Conservation (phyloP, 805 yeast genomes). For the Teunomyces aglyptinius region DNA sequence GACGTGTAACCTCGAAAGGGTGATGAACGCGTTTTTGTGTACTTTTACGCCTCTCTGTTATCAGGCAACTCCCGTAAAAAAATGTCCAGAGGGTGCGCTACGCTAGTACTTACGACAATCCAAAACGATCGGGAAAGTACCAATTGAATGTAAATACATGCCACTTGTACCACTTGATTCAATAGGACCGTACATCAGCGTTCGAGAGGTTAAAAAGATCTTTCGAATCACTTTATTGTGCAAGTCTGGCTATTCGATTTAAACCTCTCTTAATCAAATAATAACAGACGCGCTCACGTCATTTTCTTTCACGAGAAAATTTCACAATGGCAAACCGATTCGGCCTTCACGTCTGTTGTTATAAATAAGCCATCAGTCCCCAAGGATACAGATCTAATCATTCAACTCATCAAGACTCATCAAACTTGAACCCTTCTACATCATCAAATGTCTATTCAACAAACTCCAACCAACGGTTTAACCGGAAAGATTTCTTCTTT, state of each 20-base stretch:
- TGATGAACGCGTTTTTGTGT: not conserved
- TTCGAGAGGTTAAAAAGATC: too few species aligned
- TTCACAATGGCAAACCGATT: conserved; percentile 2
- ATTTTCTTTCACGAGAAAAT: conserved; percentile 1
- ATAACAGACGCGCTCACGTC: conserved; percentile 3
- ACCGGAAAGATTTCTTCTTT: conserved; percentile 43
- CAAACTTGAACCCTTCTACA: not conserved
- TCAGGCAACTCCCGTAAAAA: not conserved
- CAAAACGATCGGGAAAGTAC: not conserved
- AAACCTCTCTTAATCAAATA: not conserved
- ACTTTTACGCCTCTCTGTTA: not conserved
- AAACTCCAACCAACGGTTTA: conserved; percentile 57
- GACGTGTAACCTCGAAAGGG: not conserved
- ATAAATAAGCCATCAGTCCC: not conserved
- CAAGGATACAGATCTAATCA: not conserved
- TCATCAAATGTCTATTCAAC: conserved; percentile 48
- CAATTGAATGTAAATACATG: not conserved
- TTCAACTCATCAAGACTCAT: not conserved
- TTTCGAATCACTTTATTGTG: too few species aligned
- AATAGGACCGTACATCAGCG: too few species aligned
- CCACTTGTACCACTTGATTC: too few species aligned
- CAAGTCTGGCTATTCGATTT: not conserved
- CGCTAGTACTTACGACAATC: not conserved
- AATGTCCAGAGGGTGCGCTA: not conserved
- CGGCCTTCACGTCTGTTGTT: not conserved